Base-by-base conservation (phyloP, 1,284 basidiomycete genomes). In the Fomitopsis palustris region DNA sequence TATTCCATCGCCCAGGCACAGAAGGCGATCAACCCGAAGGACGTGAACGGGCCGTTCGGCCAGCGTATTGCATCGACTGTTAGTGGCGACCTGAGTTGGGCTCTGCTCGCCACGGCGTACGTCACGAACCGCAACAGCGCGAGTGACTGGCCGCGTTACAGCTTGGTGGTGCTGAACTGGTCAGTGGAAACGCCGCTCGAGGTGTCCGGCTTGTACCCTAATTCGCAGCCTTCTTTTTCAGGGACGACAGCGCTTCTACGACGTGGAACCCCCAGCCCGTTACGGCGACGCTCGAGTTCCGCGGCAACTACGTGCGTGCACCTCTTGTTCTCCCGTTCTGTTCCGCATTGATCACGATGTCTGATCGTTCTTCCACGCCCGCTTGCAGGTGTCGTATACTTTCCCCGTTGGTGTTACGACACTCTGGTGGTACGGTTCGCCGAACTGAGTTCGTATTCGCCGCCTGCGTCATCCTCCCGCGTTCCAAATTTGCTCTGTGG, bases 1-100 rank as follows among this genome's bases (percentile, higher is more conserved):
- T 91, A 88, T 61, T 72, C 84, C 0, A 87, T 90, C 82, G 87
- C 86, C 1, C 88, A 91, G 59, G 84, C 84, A 0, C 87, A 86
- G 21, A 88, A 88, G 67, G 89, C 87, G 0, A 80, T 88, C 62
- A 74, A 87, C 19, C 90, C 89, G 0, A 81, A 83, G 55, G 89
- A 91, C 55, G 66, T 68, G 0, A 85, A 83, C 2, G 89, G 90
- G 1, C 86, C 88, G 0, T 89, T 78, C 65, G 90, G 83, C 9
- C 77, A 86, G 66, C 80, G 90, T 12, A 85, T 91, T 55, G 83
- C 81, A 3, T 83, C 86, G 5, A 78, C 78, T 31, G 81, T 90
- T 2, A 78, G 78, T 17, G 89, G 89, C 0, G 72, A 64, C 9
- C 73, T 83, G 38, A 75, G 72, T 64, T 87, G 83, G 85, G 84